phyloP scores from a whole-genome alignment of 345 rosid genomes.

The Salix arbutifolia region DNA sequence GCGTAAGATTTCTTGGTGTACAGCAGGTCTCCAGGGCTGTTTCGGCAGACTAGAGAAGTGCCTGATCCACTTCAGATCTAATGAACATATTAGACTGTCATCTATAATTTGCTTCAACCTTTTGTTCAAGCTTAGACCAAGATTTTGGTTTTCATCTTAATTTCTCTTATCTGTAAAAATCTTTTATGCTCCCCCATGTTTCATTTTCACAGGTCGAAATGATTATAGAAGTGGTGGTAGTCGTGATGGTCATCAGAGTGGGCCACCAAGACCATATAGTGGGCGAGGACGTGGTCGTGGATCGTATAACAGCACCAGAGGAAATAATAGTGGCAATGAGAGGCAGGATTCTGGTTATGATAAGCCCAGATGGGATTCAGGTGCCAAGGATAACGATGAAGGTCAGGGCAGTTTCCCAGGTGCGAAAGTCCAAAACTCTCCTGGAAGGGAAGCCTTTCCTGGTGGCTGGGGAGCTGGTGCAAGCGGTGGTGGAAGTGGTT shows the following conservation, averaged over 20 bases:
- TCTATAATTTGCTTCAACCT: background rate
- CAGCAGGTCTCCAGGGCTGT: background rate
- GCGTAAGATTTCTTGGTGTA: background rate
- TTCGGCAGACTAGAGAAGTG: background rate
- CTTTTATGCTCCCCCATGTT: background rate
- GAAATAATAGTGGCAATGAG: conserved; percentile 35
- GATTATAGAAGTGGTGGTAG: conserved; percentile 63
- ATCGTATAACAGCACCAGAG: conserved; percentile 38
- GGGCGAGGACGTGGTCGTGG: conserved; percentile 62
- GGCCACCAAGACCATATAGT: conserved; percentile 69
- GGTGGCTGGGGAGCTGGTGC: conserved; percentile 55
- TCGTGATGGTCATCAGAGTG: conserved; percentile 80
- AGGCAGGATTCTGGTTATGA: conserved; percentile 48
- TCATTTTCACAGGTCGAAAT: conserved; percentile 45
- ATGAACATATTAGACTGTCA: background rate
- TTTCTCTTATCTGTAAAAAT: background rate
- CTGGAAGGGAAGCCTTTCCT: conserved; percentile 53
- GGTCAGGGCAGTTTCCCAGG: conserved; percentile 63
- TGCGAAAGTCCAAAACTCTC: conserved; percentile 53
- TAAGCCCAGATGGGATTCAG: conserved; percentile 52
- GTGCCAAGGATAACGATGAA: conserved; percentile 41
- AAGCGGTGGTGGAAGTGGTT: conserved; percentile 21
- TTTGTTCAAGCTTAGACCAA: background rate
- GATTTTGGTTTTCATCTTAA: background rate
- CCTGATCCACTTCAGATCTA: background rate